phyloP scores from a whole-genome alignment of 1,284 basidiomycete species.

The Mixia osmundae region DNA sequence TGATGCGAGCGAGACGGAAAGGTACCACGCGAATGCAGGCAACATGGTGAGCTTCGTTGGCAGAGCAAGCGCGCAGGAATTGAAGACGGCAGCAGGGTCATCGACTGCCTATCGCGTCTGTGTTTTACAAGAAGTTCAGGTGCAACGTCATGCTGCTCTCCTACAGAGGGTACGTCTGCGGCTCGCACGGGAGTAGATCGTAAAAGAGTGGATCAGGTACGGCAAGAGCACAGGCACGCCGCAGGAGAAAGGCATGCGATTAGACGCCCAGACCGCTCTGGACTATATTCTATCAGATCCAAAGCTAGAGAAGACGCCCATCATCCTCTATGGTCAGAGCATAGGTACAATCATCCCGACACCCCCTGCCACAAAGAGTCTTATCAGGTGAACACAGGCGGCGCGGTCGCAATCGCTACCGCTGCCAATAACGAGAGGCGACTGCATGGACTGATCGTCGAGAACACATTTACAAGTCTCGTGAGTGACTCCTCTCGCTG shows the following conservation, averaged over 20 bases:
- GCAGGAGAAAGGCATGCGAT: conserved; percentile 42
- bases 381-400: too few relatives aligned
- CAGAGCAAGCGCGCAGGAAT: background rate
- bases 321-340: conserved; percentile 75
- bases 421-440: conserved; percentile 17
- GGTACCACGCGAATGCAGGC: conserved; percentile 76
- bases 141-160: conserved; percentile 76
- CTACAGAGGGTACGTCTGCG: conserved; percentile 41
- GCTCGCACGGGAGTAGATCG: background rate
- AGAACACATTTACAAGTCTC: conserved; percentile 77
- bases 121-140: conserved; percentile 59
- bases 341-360: conserved; percentile 77
- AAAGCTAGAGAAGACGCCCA: conserved; percentile 37
- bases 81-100: conserved; percentile 29
- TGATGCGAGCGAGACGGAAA: too few relatives aligned
- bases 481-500: conserved; percentile 8
- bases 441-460: conserved; percentile 59
- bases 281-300: conserved; percentile 52
- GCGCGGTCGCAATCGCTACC: background rate
- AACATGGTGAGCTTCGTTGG: conserved; percentile 24
- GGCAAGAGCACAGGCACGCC: conserved; percentile 29
- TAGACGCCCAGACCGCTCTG: conserved; percentile 29
- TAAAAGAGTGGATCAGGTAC: conserved; percentile 12
- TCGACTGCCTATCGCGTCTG: conserved; percentile 62
- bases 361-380: conserved; percentile 34